Conservation (phyloP, 495 filamentous ascomycete genomes). For the Annulohypoxylon nitens region DNA sequence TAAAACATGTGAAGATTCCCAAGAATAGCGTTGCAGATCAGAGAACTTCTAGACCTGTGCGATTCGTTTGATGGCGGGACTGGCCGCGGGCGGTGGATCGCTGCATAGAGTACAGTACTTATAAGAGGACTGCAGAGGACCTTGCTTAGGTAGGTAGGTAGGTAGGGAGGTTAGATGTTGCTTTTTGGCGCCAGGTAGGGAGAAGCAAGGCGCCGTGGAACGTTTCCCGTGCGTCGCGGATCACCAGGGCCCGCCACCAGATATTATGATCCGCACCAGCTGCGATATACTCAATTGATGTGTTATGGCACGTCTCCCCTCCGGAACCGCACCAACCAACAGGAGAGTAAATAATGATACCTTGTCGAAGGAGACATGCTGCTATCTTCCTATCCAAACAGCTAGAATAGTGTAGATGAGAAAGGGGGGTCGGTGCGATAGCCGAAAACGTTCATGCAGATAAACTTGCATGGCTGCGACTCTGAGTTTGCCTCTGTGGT, state of each 20-base stretch:
- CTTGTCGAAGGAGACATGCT: constrained; percentile 19
- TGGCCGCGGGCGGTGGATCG: constrained; percentile 21
- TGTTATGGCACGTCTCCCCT: constrained; percentile 25
- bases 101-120: constrained; percentile 10
- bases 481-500: constrained; percentile 29
- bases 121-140: not conserved
- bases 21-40: constrained; percentile 26
- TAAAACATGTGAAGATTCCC: constrained; percentile 44
- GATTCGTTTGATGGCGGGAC: constrained; percentile 35
- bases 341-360: constrained; percentile 18
- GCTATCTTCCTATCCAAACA: not conserved
- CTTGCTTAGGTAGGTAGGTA: not conserved
- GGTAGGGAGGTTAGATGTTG: constrained; percentile 21
- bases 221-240: constrained; percentile 43
- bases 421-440: constrained; percentile 38
- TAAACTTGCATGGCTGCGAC: constrained; percentile 44
- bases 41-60: constrained; percentile 31
- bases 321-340: constrained; percentile 33
- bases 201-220: constrained; percentile 41
- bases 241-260: constrained; percentile 28
- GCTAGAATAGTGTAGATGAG: constrained; percentile 18
- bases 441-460: constrained; percentile 46
- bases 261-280: constrained; percentile 30
- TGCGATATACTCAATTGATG: constrained; percentile 30
- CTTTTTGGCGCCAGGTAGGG: constrained; percentile 31